Percentiles rank a stretch among this genome's conserved stretches.
Evolutionary conservation across 805 yeast species (phyloP).

Genomic region (Candida ficus): DNA sequence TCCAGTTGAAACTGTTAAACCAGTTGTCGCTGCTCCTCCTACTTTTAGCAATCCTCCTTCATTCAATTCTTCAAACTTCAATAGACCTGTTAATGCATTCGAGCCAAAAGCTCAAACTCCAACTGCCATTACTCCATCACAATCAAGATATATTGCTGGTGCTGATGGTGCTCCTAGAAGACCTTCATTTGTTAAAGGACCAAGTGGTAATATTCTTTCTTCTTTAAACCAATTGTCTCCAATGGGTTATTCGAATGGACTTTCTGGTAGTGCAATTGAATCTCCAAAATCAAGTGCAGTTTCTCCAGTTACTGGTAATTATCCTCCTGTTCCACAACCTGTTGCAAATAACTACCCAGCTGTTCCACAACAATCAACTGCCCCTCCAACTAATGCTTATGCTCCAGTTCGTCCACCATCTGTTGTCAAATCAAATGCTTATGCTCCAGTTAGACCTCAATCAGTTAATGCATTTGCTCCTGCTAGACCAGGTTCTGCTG

Average conservation of each 20-base stretch:
- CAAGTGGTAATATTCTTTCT: no score
- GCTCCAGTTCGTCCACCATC: not conserved
- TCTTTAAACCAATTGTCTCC: no score
- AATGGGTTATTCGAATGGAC: no score
- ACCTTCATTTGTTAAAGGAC: no score
- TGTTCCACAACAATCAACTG: not conserved
- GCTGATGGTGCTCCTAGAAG: not conserved
- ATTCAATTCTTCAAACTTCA: no score
- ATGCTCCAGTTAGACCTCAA: not conserved
- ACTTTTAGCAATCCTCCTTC: not conserved
- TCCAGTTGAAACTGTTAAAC: not conserved
- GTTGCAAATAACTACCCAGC: not conserved
- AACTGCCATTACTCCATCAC: conserved; percentile 1
- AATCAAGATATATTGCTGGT: not conserved
- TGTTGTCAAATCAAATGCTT: not conserved
- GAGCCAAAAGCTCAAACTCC: not conserved
- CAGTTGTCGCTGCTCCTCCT: conserved; percentile 5
- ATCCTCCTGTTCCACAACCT: not conserved
- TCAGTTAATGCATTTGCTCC: not conserved
- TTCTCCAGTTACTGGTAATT: no score
- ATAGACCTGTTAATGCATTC: not conserved
- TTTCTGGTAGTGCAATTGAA: no score
- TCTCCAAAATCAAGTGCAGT: no score
- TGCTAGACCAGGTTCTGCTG: no score
- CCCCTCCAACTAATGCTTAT: not conserved